Percentiles rank a stretch among this genome's conserved stretches.
phyloP scores from a whole-genome alignment of 805 yeast genomes.

The Brettanomyces custersianus region DNA sequence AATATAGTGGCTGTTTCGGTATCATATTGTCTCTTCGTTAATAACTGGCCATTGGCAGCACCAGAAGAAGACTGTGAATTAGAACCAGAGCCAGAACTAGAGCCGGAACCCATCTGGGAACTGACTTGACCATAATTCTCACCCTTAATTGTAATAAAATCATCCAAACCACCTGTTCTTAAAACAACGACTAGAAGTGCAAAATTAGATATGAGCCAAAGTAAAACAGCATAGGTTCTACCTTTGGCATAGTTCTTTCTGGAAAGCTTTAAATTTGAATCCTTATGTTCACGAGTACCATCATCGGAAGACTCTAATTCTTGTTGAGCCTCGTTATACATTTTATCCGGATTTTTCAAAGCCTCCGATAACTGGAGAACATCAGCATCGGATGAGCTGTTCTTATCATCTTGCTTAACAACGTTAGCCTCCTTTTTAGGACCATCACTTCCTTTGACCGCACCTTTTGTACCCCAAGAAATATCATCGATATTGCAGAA shows the following conservation, averaged over 20 bases:
- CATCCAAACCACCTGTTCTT: slow-evolving; percentile 70
- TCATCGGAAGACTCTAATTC: slow-evolving; percentile 32
- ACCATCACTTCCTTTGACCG: slow-evolving; percentile 40
- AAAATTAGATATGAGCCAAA: slow-evolving; percentile 82
- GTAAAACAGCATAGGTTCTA: slow-evolving; percentile 77
- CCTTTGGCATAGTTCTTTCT: slow-evolving; percentile 79
- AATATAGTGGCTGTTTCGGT: slow-evolving; percentile 33
- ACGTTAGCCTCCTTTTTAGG: slow-evolving; percentile 50
- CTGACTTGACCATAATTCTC: slow-evolving; percentile 12
- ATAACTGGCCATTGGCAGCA: too few species aligned
- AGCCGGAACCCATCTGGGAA: slow-evolving; percentile 5
- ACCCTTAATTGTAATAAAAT: slow-evolving; percentile 17
- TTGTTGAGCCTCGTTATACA: slow-evolving; percentile 18
- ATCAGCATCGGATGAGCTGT: slow-evolving; percentile 10
- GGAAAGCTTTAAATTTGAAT: slow-evolving; percentile 13
- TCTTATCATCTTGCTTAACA: slow-evolving; percentile 7
- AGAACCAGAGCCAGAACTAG: slow-evolving; percentile 9
- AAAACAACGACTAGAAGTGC: slow-evolving; percentile 71
- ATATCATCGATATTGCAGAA: slow-evolving; percentile 92
- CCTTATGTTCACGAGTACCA: slow-evolving; percentile 29
- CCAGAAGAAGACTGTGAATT: slow-evolving; percentile 19
- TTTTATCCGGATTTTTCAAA: slow-evolving; percentile 22
- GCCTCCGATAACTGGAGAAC: slow-evolving; percentile 21
- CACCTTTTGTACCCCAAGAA: slow-evolving; percentile 96
- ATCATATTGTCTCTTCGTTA: slow-evolving; percentile 13